phyloP scores from a whole-genome alignment of 495 filamentous ascomycete species.

The Penicillium psychrofluorescens region DNA sequence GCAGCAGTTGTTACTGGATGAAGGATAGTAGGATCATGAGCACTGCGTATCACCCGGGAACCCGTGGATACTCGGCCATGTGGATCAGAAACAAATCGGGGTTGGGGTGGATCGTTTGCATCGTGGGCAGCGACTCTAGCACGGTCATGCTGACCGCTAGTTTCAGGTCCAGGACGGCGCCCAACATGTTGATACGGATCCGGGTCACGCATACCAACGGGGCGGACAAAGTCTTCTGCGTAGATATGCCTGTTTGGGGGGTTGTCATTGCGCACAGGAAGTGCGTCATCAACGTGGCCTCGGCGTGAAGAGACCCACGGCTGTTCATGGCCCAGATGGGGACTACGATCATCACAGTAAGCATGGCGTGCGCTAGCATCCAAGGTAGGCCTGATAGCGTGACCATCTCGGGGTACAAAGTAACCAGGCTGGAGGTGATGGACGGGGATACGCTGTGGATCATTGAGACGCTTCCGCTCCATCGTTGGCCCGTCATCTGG shows the following conservation, averaged over 20 bases:
- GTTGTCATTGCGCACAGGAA: constrained; percentile 8
- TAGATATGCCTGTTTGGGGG: constrained; percentile 20
- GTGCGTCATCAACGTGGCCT: constrained; percentile 8
- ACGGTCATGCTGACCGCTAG: constrained; percentile 8
- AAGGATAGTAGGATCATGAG: constrained; percentile 7
- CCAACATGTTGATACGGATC: constrained; percentile 14
- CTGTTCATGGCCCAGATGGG: constrained; percentile 8
- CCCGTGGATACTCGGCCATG: constrained; percentile 7
- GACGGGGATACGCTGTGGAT: constrained; percentile 6
- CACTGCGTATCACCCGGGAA: constrained; percentile 3
- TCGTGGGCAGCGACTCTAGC: constrained; percentile 6
- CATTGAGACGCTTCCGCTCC: constrained; percentile 10
- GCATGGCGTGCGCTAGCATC: constrained; percentile 7
- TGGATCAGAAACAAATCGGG: constrained; percentile 5
- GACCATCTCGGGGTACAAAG: constrained; percentile 9
- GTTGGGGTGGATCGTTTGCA: constrained; percentile 8
- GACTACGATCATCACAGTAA: constrained; percentile 15
- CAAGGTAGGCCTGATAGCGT: constrained; percentile 5
- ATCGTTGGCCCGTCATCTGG: constrained; percentile 8
- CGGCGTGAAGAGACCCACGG: constrained; percentile 5
- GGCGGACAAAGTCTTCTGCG: constrained; percentile 33
- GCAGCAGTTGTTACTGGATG: constrained; percentile 3
- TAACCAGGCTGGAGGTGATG: constrained; percentile 7
- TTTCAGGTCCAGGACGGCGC: constrained; percentile 11
- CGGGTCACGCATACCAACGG: constrained; percentile 23